Percentiles rank a stretch among this genome's conserved stretches.
These are phyloP conservation scores for Amanita molliuscula DNA, from an alignment of 768 basidiomycete species.

Conservation along the genomic window DNA sequence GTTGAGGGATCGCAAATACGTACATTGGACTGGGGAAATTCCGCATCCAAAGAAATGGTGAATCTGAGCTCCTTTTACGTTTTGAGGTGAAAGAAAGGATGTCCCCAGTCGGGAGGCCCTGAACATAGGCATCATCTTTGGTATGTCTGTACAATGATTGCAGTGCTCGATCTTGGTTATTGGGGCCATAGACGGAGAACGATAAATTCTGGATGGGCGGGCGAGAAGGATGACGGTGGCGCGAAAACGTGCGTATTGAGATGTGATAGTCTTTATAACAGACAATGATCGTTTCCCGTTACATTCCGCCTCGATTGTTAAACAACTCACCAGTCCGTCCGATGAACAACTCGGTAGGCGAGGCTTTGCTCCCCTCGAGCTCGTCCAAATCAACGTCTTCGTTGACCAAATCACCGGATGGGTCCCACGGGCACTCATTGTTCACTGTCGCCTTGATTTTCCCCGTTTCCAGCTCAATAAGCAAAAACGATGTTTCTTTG, in stretches of 20 bases:
- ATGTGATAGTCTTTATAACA: slow-evolving; percentile 70
- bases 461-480: slow-evolving; percentile 74
- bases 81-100: slow-evolving; percentile 61
- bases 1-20: slow-evolving; percentile 13
- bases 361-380: slow-evolving; percentile 30
- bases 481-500: slow-evolving; percentile 77
- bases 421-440: slow-evolving; percentile 72
- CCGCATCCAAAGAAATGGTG: slow-evolving; percentile 46
- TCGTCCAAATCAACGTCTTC: slow-evolving; percentile 34
- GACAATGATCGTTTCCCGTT: background rate
- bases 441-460: slow-evolving; percentile 66
- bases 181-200: slow-evolving; percentile 90
- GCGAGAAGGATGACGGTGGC: slow-evolving; percentile 15
- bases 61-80: slow-evolving; percentile 16
- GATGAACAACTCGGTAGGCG: slow-evolving; percentile 38
- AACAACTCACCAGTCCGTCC: slow-evolving; percentile 35
- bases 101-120: slow-evolving; percentile 70
- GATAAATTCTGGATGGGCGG: slow-evolving; percentile 68
- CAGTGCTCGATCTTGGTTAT: slow-evolving; percentile 68
- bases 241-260: slow-evolving; percentile 60
- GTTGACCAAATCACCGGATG: slow-evolving; percentile 43
- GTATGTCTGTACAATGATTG: slow-evolving; percentile 70
- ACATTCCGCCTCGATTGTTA: background rate
- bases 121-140: slow-evolving; percentile 73
- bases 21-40: slow-evolving; percentile 62